Base-by-base conservation (phyloP, 345 rosid species). In the Kernera saxatilis region DNA sequence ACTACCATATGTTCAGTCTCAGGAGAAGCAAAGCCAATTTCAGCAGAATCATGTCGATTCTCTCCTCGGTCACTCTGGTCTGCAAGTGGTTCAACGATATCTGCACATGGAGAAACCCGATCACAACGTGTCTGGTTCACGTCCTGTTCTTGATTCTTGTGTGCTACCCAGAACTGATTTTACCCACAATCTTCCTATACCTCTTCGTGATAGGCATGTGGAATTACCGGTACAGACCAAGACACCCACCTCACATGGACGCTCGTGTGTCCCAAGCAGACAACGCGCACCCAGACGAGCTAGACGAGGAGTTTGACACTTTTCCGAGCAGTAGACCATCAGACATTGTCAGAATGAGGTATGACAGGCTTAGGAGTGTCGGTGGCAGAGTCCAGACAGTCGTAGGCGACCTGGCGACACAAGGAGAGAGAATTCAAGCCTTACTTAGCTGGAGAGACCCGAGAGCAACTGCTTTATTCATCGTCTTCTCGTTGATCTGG, bases 361-460 rank as follows among this genome's bases (percentile, higher is more conserved):
- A 94, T 57, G 97, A 94, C 41, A 81, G 98, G 72, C 80, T 94
- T 55, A 82, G 98, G 57, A 86, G 84, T 23, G 83, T 92, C 6
- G 98, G 85, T 3, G 99, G 97, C 14, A 80, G 87, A 77, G 93
- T 92, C 25, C 97, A 94, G 83, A 86, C 91, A 0, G 97, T 92
- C 26, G 85, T 84, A 9, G 98, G 99, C 2, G 98, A 94, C 59
- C 67, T 94, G 36, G 99, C 96, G 3, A 86, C 93, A 5, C 98
- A 92, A 72, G 93, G 89, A 49, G 99, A 94, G 79, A 85, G 99
- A 67, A 70, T 85, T 36, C 97, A 84, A 57, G 93, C 97, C 14
- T 30, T 94, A 29, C 87, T 94, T 29, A 92, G 96, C 87, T 92
- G 99, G 99, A 77, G 99, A 70, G 99, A 94, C 78, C 88, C 99